phyloP scores from a whole-genome alignment of 768 basidiomycete genomes.

The Mycena chlorophos region DNA sequence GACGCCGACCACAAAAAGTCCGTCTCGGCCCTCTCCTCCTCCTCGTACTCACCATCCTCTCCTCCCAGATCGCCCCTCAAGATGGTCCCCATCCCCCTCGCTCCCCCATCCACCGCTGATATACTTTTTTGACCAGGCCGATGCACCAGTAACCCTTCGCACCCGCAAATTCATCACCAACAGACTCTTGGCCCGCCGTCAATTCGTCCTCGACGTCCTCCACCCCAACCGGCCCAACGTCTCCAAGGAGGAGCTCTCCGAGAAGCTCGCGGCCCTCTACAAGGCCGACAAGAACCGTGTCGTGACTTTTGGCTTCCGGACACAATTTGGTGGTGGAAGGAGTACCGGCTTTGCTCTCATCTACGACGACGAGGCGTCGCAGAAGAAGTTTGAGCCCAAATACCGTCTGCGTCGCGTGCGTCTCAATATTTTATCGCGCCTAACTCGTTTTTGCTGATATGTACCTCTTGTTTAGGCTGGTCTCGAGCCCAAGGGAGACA shows the following conservation, averaged over 20 bases:
- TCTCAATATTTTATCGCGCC: constrained; percentile 22
- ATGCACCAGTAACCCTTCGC: constrained; percentile 91
- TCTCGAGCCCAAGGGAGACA: constrained; percentile 74
- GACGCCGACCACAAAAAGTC: constrained; percentile 45
- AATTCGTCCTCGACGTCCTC: constrained; percentile 92
- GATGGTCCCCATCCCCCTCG: constrained; percentile 35
- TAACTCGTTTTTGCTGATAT: constrained; percentile 1
- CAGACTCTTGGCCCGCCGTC: constrained; percentile 92
- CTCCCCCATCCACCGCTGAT: not conserved
- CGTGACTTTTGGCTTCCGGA: constrained; percentile 91
- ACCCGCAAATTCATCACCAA: constrained; percentile 99
- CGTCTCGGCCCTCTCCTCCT: constrained; percentile 28
- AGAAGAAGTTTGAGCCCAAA: constrained; percentile 97
- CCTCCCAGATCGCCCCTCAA: constrained; percentile 23
- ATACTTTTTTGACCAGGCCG: constrained; percentile 59
- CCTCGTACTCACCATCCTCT: constrained; percentile 5
- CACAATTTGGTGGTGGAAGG: constrained; percentile 96
- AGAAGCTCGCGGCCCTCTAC: constrained; percentile 91
- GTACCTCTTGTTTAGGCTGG: constrained; percentile 52
- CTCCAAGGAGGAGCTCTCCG: constrained; percentile 85
- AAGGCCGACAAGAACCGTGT: constrained; percentile 90
- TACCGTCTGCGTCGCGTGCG: constrained; percentile 92
- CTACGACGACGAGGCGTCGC: constrained; percentile 92
- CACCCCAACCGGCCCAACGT: constrained; percentile 96
- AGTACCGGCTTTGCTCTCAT: constrained; percentile 97